These are phyloP conservation scores for Endoconidiophora polonica DNA, from an alignment of 2,329 filamentous ascomycete species.

Conservation along the genomic window DNA sequence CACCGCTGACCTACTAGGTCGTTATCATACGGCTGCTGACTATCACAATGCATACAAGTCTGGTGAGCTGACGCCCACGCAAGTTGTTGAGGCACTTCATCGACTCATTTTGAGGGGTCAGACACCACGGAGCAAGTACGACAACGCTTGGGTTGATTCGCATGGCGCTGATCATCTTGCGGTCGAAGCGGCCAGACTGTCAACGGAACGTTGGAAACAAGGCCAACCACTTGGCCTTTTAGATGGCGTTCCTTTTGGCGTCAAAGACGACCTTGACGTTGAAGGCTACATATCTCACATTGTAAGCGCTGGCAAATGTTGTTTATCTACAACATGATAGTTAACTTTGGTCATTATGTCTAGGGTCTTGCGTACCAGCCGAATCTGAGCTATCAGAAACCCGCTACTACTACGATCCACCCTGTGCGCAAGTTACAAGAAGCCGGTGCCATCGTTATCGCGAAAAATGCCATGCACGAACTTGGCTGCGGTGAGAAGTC, in stretches of 20 bases:
- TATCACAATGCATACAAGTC: conserved; percentile 61
- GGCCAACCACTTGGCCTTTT: conserved; percentile 51
- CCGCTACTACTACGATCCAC: conserved; percentile 44
- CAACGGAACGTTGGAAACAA: conserved; percentile 52
- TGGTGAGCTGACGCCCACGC: conserved; percentile 52
- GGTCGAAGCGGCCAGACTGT: conserved; percentile 51
- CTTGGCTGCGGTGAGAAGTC: conserved; percentile 43
- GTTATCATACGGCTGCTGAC: conserved; percentile 56
- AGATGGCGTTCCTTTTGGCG: conserved; percentile 67
- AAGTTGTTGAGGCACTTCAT: conserved; percentile 55
- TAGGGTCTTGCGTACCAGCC: conserved; percentile 31
- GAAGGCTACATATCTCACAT: conserved; percentile 51
- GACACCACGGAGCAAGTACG: conserved; percentile 40
- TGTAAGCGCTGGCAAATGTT: conserved; percentile 32
- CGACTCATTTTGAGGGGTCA: conserved; percentile 49
- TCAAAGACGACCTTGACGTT: conserved; percentile 67
- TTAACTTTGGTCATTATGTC: background rate
- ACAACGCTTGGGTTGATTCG: conserved; percentile 55
- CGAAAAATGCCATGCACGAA: conserved; percentile 68
- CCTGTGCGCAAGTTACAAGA: conserved; percentile 55
- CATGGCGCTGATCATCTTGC: conserved; percentile 40
- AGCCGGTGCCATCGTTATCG: conserved; percentile 57
- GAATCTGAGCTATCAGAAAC: conserved; percentile 31
- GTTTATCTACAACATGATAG: background rate
- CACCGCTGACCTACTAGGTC: conserved; percentile 25